A percentile compares a stretch with the other conserved stretches of the same genome.
Evolutionary conservation across 2,329 filamentous ascomycete genomes (phyloP).

Genomic region (Colletotrichum eremochloae): DNA sequence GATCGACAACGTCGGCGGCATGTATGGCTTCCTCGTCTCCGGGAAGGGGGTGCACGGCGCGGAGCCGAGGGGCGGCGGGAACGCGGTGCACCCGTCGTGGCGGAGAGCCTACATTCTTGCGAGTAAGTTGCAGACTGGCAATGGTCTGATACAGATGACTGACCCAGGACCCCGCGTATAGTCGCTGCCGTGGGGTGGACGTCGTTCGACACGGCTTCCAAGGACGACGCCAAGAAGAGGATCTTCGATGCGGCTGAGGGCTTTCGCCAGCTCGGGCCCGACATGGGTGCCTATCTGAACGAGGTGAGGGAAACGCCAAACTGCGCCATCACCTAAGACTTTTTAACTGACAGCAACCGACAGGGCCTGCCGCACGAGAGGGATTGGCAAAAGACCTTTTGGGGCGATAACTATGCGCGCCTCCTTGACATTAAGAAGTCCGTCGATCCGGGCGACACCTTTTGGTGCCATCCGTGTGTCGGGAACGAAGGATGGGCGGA

Average conservation of each 20-base stretch:
- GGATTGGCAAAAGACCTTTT: slow-evolving; percentile 40
- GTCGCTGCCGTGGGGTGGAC: slow-evolving; percentile 48
- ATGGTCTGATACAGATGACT: background rate
- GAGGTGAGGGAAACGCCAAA: slow-evolving; percentile 40
- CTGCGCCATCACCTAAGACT: too few relatives aligned
- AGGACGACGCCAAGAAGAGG: slow-evolving; percentile 45
- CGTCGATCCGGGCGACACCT: slow-evolving; percentile 33
- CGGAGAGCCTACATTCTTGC: slow-evolving; percentile 54
- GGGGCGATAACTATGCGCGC: slow-evolving; percentile 37
- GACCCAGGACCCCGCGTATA: slow-evolving; percentile 40
- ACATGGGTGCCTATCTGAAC: slow-evolving; percentile 38
- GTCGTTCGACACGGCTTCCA: slow-evolving; percentile 51
- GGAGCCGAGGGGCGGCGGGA: slow-evolving; percentile 60
- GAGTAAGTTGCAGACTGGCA: slow-evolving; percentile 49
- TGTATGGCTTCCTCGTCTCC: slow-evolving; percentile 57
- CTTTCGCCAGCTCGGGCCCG: slow-evolving; percentile 47
- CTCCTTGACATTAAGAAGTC: slow-evolving; percentile 35
- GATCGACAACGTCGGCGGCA: slow-evolving; percentile 45
- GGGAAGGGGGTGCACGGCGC: slow-evolving; percentile 61
- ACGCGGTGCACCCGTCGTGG: slow-evolving; percentile 64
- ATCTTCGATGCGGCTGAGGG: slow-evolving; percentile 50
- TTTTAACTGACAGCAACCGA: accelerated
- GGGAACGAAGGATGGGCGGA: slow-evolving; percentile 36
- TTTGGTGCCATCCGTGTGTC: slow-evolving; percentile 37
- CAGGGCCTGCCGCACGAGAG: slow-evolving; percentile 34